phyloP scores from a whole-genome alignment of 2,329 filamentous ascomycete genomes.

The Fusarium nematophilum region DNA sequence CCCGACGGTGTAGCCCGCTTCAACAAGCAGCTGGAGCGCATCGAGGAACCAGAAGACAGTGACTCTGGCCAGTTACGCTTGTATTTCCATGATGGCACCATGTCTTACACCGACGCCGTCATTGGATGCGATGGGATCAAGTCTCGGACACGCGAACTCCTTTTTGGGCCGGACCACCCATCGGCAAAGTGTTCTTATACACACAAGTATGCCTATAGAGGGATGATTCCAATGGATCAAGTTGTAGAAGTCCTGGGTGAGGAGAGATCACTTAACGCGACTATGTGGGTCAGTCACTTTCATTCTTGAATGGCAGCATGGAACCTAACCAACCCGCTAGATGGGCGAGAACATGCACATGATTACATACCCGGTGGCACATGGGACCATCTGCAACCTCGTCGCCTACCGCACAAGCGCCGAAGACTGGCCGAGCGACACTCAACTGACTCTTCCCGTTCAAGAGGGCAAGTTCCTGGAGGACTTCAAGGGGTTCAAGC shows the following conservation, averaged over 20 bases:
- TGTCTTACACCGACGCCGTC: not conserved
- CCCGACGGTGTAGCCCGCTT: not conserved
- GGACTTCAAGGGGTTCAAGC: slow-evolving; percentile 1
- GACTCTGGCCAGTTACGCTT: not conserved
- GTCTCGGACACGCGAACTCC: not conserved
- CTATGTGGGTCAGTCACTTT: not conserved
- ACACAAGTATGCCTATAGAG: not conserved
- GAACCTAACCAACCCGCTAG: not conserved
- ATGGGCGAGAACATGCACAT: not conserved
- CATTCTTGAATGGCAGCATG: not conserved
- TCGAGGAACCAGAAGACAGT: not conserved
- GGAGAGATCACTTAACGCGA: not conserved
- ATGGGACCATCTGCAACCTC: not conserved
- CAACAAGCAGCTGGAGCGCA: not conserved
- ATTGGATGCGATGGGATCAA: slow-evolving; percentile 2
- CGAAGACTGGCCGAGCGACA: not conserved
- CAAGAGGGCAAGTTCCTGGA: not conserved
- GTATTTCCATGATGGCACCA: not conserved
- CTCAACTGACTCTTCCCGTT: not conserved
- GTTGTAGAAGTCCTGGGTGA: not conserved
- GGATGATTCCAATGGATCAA: not conserved
- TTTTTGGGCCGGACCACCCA: not conserved
- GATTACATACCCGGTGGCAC: slow-evolving; percentile 1
- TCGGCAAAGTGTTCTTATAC: not conserved
- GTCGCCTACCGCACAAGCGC: not conserved